phyloP scores from a whole-genome alignment of 805 yeast species.

The Saccharomyces kudriavzevii region DNA sequence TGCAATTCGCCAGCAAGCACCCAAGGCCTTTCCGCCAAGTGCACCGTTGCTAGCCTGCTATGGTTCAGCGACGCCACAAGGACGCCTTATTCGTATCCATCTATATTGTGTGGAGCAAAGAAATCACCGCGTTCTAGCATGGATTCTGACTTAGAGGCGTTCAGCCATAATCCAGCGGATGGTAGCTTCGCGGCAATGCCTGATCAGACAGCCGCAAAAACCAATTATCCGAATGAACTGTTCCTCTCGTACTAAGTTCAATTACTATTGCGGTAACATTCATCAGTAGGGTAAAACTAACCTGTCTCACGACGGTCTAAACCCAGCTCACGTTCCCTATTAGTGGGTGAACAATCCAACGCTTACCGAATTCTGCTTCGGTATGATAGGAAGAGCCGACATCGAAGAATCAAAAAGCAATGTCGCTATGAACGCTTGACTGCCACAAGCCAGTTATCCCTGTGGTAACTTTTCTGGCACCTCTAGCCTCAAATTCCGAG shows the following conservation, averaged over 20 bases:
- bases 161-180: conserved; percentile 43
- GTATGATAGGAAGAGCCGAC: conserved; percentile 45
- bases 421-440: conserved; percentile 43
- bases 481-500: conserved; percentile 40
- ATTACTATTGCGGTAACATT: conserved; percentile 34
- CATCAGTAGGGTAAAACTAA: conserved; percentile 39
- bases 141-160: conserved; percentile 47
- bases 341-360: conserved; percentile 43
- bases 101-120: conserved; percentile 36
- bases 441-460: conserved; percentile 41
- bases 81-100: conserved; percentile 37
- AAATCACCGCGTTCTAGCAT: conserved; percentile 42
- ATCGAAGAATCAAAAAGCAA: conserved; percentile 42
- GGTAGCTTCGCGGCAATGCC: conserved; percentile 44
- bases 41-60: conserved; percentile 35
- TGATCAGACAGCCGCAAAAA: conserved; percentile 40
- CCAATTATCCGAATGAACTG: conserved; percentile 42
- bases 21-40: conserved; percentile 34
- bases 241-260: conserved; percentile 41
- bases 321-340: conserved; percentile 39
- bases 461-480: conserved; percentile 39
- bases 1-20: conserved; percentile 38
- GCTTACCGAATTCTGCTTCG: conserved; percentile 42
- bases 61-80: conserved; percentile 35
- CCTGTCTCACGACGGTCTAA: conserved; percentile 41